Evolutionary conservation across 495 filamentous ascomycete genomes (phyloP), one percentile per base, ranked within the genome.

Genomic region (Aspergillus coremiiformis): DNA sequence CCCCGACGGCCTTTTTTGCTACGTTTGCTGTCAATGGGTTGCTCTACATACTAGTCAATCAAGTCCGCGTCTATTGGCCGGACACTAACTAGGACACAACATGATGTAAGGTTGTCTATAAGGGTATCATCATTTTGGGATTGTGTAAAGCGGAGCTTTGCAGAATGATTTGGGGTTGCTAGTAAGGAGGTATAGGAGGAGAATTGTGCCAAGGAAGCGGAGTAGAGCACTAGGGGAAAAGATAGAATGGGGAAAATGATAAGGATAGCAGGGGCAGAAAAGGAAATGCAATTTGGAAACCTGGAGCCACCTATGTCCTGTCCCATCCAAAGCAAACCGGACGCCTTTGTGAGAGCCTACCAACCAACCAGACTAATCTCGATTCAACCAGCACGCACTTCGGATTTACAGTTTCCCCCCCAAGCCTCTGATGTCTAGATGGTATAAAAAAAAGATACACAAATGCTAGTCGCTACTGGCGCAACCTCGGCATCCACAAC

Each of bases 401-500:
- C 8, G 24, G 24, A 4, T 4, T 35, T 37, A 6, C 12, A 12
- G 17, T 20, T 14, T 41, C 21, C 6, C 37, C n/a, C n/a, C 7
- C 9, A n/a, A n/a, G 8, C 12, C n/a, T 35, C n/a, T n/a, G n/a
- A n/a, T n/a, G n/a, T n/a, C n/a, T n/a, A n/a, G n/a, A n/a, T n/a
- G n/a, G n/a, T n/a, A n/a, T n/a, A n/a, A n/a, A n/a, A n/a, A n/a
- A n/a, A n/a, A n/a, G 37, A 21, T 17, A 37, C 50, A 42, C 7
- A 24, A 37, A 41, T 12, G 29, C 43, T 69, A 96, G 62, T 96
- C 93, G 55, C 85, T 85, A 24, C 88, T 93, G 24, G 87, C 80
- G 66, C 93, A 98, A 0, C 93, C 93, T 51, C 86, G 75, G 63
- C 93, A 99, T 17, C 94, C 94, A 70, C 93, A 99, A 64, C 80